phyloP scores from a whole-genome alignment of 1,284 basidiomycete species.

The Anthracocystis walkeri region DNA sequence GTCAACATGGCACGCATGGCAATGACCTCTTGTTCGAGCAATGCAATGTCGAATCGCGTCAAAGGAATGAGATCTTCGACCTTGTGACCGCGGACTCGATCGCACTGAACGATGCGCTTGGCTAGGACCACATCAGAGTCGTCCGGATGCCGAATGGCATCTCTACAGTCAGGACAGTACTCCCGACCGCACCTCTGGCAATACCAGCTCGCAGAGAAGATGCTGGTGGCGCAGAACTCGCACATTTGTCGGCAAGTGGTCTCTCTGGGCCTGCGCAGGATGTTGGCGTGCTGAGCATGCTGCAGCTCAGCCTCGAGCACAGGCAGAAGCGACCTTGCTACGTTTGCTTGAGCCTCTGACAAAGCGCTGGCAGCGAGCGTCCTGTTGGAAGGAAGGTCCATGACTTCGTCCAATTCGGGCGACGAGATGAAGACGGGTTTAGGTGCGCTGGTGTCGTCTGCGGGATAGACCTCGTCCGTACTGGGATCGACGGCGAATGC shows the following conservation, averaged over 20 bases:
- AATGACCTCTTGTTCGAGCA: slow-evolving; percentile 78
- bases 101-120: slow-evolving; percentile 43
- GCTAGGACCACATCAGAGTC: slow-evolving; percentile 12
- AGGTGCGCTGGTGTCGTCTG: neutral
- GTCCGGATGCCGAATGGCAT: slow-evolving; percentile 73
- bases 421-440: slow-evolving; percentile 27
- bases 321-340: slow-evolving; percentile 32
- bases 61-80: slow-evolving; percentile 80
- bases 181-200: slow-evolving; percentile 90
- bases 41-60: slow-evolving; percentile 76
- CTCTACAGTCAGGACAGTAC: slow-evolving; percentile 85
- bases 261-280: slow-evolving; percentile 41
- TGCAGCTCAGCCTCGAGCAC: slow-evolving; percentile 35
- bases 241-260: slow-evolving; percentile 51
- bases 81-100: slow-evolving; percentile 40
- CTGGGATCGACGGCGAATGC: slow-evolving; percentile 32
- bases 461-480: slow-evolving; percentile 10
- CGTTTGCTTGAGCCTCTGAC: slow-evolving; percentile 15
- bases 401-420: slow-evolving; percentile 27
- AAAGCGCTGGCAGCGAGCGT: slow-evolving; percentile 14
- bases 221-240: slow-evolving; percentile 90
- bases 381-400: slow-evolving; percentile 26
- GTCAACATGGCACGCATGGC: slow-evolving; percentile 71
- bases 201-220: slow-evolving; percentile 89
- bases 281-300: slow-evolving; percentile 28